phyloP scores from a whole-genome alignment of 1,284 basidiomycete genomes.

The Microbotryum scabiosae region DNA sequence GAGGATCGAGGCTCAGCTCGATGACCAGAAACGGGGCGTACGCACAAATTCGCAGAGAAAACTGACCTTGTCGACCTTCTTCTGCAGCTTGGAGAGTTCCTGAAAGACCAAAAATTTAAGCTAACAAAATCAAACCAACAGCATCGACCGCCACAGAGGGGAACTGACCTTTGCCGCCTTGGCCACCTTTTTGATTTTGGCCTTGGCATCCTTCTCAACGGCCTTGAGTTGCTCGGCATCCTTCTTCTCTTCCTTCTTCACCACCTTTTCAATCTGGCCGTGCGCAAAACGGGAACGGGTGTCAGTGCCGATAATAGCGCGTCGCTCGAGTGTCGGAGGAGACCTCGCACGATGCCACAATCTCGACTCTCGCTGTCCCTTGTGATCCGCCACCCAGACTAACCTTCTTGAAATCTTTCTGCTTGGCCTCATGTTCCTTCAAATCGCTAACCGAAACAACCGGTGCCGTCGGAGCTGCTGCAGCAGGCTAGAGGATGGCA shows the following conservation, averaged over 20 bases:
- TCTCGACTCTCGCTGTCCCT: neutral
- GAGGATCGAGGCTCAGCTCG: neutral
- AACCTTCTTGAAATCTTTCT: too few species aligned
- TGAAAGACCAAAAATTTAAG: neutral
- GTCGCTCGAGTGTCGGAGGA: neutral
- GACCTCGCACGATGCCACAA: neutral
- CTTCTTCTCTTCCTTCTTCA: slow-evolving; percentile 19
- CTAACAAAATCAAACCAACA: neutral
- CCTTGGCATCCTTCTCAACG: neutral
- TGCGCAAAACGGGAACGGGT: neutral
- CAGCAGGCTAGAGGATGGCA: too few species aligned
- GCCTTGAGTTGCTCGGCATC: slow-evolving; percentile 9
- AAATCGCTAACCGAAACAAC: too few species aligned
- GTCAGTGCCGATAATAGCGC: too few species aligned
- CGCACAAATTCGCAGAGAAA: neutral
- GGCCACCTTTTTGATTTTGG: slow-evolving; percentile 16
- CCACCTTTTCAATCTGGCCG: slow-evolving; percentile 9
- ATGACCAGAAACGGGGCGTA: neutral
- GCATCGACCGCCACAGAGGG: neutral
- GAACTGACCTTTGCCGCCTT: slow-evolving; percentile 21
- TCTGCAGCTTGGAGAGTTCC: slow-evolving; percentile 20
- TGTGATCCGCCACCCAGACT: neutral
- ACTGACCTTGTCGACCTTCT: slow-evolving; percentile 15
- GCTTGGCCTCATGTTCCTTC: too few species aligned
- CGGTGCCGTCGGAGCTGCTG: too few species aligned